Evolutionary conservation across 2,329 filamentous ascomycete species (phyloP).

Genomic region (Alternaria gaisen): DNA sequence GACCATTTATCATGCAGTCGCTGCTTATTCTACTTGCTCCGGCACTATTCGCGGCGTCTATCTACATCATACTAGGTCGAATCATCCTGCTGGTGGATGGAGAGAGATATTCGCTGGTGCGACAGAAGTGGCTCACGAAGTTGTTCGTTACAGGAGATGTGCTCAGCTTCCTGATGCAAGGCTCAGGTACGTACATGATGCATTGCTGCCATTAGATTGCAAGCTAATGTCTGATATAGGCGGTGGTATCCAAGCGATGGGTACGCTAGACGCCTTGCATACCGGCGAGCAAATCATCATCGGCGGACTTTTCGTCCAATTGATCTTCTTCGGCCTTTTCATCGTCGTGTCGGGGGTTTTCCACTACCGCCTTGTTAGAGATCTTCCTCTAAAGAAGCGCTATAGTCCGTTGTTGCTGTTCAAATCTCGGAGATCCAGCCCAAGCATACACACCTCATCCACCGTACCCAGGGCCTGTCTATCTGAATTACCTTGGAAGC

Average conservation of each 20-base stretch:
- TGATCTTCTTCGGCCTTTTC: conserved; percentile 61
- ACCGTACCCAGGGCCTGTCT: background rate
- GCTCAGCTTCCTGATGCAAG: conserved; percentile 56
- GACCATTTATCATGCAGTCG: conserved; percentile 55
- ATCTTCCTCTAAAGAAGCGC: conserved; percentile 13
- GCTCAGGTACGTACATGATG: conserved; percentile 17
- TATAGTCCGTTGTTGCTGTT: background rate
- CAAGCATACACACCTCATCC: background rate
- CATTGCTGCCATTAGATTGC: conserved; percentile 37
- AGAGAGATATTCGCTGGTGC: conserved; percentile 52
- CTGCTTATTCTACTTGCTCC: conserved; percentile 57
- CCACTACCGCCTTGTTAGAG: conserved; percentile 27
- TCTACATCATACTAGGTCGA: conserved; percentile 61
- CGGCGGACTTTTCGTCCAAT: conserved; percentile 54
- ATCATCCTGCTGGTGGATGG: conserved; percentile 53
- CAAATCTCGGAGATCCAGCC: background rate
- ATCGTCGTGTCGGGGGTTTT: conserved; percentile 39
- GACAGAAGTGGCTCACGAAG: conserved; percentile 54
- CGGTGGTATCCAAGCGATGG: conserved; percentile 28
- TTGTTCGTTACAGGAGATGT: conserved; percentile 59
- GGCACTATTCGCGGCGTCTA: conserved; percentile 57
- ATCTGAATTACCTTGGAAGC: conserved; percentile 35
- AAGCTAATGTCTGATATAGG: conserved; percentile 17
- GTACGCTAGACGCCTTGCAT: conserved; percentile 13
- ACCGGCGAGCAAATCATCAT: conserved; percentile 33